Base-by-base conservation (phyloP, 768 basidiomycete species). In the Nidularia pulvinata region DNA sequence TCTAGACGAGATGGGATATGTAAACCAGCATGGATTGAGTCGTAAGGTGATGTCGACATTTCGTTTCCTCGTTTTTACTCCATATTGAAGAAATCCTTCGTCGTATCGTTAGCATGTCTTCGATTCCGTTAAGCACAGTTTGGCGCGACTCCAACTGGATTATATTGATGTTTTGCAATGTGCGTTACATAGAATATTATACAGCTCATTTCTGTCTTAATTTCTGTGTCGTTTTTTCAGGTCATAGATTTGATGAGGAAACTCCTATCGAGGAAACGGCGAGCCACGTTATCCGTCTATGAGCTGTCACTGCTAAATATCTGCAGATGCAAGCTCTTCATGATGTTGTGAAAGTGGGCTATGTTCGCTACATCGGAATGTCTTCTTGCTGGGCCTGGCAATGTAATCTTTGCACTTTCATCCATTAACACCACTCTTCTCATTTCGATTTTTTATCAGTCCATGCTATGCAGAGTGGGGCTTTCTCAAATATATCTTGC, bases 131-230 rank as follows among this genome's bases (percentile, higher is more conserved):
- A 84, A 84, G 60, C 68, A 70, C 13, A 82, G 82, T 45, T 66
- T 92, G 54, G 68, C 86, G 62, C 77, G 89, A 13, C 74, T 92
- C 2, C 85, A 90, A 46, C 65, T 89, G 32, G 90, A 91, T 49
- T 89, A 91, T 57, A 76, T 92, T 60, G 91, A 91, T 61, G 69
- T 91, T 1, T 67, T 90, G 9, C 89, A 91, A 71, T 87, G 86
- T 76, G 59, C 56, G 74, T 50, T 3, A 22, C 34, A 6, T 11
- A 2, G 7, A 7, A 11, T 39, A 3, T 25, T 19, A n/a, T 33
- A 2, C 11, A n/a, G 2, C 37, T 42, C 50, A 35, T 53, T 43
- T 69, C 49, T 63, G 49, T 52, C 52, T 7, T 37, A 19, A 39
- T 32, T 46, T 22, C 10, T 13, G 14, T 19, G 11, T 42, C 16